Evolutionary conservation across 106 monocot genomes (phyloP).

Genomic region (Chionographis japonica): DNA sequence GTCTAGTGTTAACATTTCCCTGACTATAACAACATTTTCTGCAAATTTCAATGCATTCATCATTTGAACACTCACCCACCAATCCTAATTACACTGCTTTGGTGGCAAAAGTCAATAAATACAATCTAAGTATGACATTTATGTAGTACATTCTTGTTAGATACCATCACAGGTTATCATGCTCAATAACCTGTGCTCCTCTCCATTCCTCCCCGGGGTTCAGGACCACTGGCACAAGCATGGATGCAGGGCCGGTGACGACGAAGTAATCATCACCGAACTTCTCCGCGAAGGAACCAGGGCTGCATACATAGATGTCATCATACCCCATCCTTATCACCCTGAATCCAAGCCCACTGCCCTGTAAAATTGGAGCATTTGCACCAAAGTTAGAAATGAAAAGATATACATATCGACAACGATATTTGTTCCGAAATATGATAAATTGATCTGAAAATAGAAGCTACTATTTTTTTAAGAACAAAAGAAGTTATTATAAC

Average conservation of each 20-base stretch:
- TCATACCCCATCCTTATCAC: constrained; percentile 91
- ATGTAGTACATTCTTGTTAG: neutral
- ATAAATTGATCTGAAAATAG: no score
- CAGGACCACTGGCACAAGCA: constrained; percentile 71
- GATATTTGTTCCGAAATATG: no score
- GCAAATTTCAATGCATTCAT: no score
- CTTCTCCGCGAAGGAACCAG: constrained; percentile 56
- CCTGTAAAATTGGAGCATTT: constrained; percentile 30
- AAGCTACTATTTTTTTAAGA: no score
- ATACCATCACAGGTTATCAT: constrained; percentile 72
- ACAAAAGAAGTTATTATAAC: no score
- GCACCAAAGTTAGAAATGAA: neutral
- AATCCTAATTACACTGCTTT: no score
- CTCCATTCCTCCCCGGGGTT: constrained; percentile 81
- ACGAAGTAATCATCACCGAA: constrained; percentile 73
- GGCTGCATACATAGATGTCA: constrained; percentile 68
- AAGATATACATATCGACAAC: no score
- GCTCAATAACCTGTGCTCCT: constrained; percentile 92
- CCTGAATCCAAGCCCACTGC: constrained; percentile 74
- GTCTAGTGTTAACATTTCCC: no score
- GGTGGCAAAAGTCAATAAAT: no score
- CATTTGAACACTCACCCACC: no score
- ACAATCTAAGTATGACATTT: neutral
- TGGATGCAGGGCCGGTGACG: constrained; percentile 81
- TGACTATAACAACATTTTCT: no score